Evolutionary conservation across 2,329 filamentous ascomycete genomes (phyloP), one percentile per base, ranked within the genome.

Genomic region (Curvularia hawaiiensis): DNA sequence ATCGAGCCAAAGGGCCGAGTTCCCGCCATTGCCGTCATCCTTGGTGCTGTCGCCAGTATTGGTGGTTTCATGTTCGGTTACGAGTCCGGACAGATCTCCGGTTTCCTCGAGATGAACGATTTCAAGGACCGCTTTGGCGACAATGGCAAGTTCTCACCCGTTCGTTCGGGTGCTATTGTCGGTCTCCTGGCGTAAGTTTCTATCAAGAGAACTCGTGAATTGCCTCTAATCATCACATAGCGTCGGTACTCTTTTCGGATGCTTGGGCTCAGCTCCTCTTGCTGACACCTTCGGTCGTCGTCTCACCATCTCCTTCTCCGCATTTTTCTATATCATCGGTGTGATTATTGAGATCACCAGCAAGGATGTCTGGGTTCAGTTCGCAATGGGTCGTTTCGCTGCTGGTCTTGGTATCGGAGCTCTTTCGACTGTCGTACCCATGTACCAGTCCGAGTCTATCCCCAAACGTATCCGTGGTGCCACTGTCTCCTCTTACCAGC

Each of bases 201-300:
- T 16, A 10, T 2, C 33, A 9, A 16, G 5, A 24, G 8, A 12
- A 10, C 20, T 8, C 20, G 47, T 6, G 35, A 26, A 26, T 46
- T 31, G 14, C 30, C 8, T 40, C 54, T 66, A 43, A 69, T 51
- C 49, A 31, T 16, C 20, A 49, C 4, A 18, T 39, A 71, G 69
- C 0, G 86, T 88, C 35, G 89, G 89, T 48, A 92, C 89, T 14
- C 91, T 92, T 71, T 85, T 91, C 59, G 90, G 90, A 40, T 85
- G 89, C 14, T 79, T 92, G 8, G 73, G 76, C 47, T 78, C 78
- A 22, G 79, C 86, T 18, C 85, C 84, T 41, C 78, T 90, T 39
- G 84, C 86, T 46, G 87, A 90, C 60, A 76, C 74, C 2, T 79
- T 88, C 54, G 88, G 88, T 40, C 85, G 88, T 11, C 82, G 84